Percentiles rank a stretch among this genome's conserved stretches.
phyloP scores from a whole-genome alignment of 2,329 filamentous ascomycete species.

The Nemania serpens region DNA sequence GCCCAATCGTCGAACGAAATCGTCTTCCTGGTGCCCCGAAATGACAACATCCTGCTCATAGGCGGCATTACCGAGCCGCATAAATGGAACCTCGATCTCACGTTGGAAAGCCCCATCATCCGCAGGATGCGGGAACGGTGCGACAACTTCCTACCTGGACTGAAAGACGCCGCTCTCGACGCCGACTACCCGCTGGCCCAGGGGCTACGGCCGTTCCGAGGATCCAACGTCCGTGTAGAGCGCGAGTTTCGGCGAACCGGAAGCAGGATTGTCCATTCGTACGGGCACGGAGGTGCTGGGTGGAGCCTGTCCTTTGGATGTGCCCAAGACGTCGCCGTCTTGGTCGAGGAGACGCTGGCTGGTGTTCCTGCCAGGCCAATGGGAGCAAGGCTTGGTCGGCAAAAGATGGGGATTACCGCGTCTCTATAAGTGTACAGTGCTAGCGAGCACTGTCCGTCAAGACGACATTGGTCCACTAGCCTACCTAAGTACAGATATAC shows the following conservation, averaged over 20 bases:
- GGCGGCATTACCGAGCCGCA: constrained; percentile 46
- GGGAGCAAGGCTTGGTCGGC: constrained; percentile 34
- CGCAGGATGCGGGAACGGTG: constrained; percentile 49
- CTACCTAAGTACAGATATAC: too few relatives aligned
- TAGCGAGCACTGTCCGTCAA: too few relatives aligned
- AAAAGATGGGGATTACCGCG: constrained; percentile 29
- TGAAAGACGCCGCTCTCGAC: constrained; percentile 48
- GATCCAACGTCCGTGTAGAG: constrained; percentile 49
- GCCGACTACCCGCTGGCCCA: constrained; percentile 49
- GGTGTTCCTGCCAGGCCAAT: constrained; percentile 39
- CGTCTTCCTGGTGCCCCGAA: constrained; percentile 50
- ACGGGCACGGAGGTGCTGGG: constrained; percentile 51
- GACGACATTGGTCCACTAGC: too few relatives aligned
- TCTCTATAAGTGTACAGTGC: constrained; percentile 18
- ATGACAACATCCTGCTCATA: constrained; percentile 50
- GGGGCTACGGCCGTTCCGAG: constrained; percentile 48
- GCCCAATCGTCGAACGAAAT: constrained; percentile 45
- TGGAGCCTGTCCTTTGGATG: constrained; percentile 50
- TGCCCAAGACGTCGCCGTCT: constrained; percentile 42
- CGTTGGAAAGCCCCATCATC: constrained; percentile 46
- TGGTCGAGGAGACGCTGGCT: constrained; percentile 45
- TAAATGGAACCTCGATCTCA: constrained; percentile 45
- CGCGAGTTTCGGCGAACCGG: constrained; percentile 43
- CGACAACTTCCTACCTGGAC: constrained; percentile 47
- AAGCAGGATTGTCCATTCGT: constrained; percentile 49